Conservation (phyloP, 1,139 yeast species). For the Lodderomyces pseudojiufengensis region DNA sequence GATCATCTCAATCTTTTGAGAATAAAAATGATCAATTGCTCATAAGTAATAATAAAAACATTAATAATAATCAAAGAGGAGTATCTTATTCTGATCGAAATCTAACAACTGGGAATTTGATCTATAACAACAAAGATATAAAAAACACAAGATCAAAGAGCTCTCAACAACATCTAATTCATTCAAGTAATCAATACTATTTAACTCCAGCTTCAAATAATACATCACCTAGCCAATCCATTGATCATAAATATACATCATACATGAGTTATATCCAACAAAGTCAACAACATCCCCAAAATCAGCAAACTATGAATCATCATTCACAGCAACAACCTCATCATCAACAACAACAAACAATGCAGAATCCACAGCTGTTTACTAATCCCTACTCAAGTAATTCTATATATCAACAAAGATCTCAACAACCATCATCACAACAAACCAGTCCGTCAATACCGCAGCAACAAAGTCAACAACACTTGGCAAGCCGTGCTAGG, state of each 20-base stretch:
- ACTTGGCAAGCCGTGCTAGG: slow-evolving; percentile 19
- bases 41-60: too few species aligned
- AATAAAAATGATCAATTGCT: too few species aligned
- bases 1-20: too few species aligned
- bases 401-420: slow-evolving; percentile 2
- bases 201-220: too few species aligned
- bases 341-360: slow-evolving; percentile 3
- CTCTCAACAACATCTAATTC: neutral
- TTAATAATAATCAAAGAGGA: too few species aligned
- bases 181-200: too few species aligned
- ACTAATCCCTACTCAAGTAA: slow-evolving; percentile 1
- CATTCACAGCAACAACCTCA: slow-evolving; percentile 2
- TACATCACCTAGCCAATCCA: too few species aligned
- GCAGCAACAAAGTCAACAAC: slow-evolving; percentile 11
- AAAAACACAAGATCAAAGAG: neutral
- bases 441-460: slow-evolving; percentile 5
- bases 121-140: neutral
- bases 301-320: neutral
- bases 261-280: slow-evolving; percentile 2
- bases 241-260: too few species aligned
- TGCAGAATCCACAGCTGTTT: slow-evolving; percentile 5
- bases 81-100: too few species aligned
- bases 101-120: too few species aligned
- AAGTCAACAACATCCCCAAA: slow-evolving; percentile 1
- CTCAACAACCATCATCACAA: slow-evolving; percentile 9